Base-by-base conservation (phyloP, 768 basidiomycete species). In the Coprinopsis cinerea region DNA sequence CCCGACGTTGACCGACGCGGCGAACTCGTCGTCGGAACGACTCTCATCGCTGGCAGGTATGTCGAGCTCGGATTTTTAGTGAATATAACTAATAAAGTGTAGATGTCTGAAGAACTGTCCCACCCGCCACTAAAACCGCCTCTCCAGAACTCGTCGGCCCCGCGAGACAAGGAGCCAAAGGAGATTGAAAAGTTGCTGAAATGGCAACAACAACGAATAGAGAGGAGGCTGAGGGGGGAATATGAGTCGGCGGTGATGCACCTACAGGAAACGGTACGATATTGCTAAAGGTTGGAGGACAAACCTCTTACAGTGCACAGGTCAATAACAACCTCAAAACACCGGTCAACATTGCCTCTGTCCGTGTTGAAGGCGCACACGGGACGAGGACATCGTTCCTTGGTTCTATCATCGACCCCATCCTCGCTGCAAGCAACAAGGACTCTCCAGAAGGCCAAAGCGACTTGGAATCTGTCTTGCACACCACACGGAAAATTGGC, bases 311-410 rank as follows among this genome's bases (percentile, higher is more conserved):
- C 18, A 28, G 32, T 44, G 20, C 25, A 5, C 49, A 92, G 90
- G 76, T 92, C 23, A 76, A 81, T 53, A 70, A 67, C 17, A 92
- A 86, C 58, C 67, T 88, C 42, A 70, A 82, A 14, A 74, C 83
- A 0, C 83, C 83, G 0, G 65, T 89, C 43, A 73, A 76, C 32
- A 74, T 99, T 43, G 78, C 83, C 13, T 74, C 88, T 1, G 83
- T 99, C 15, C 86, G 86, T 52, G 77, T 98, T 13, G 80, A 88
- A 56, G 92, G 92, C 48, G 83, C 90, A 1, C 64, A 67, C 2
- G 66, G 75, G 24, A 96, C 94, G 0, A 79, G 93, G 14, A 68
- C 78, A 25, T 79, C 87, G 0, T 97, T 97, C 70, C 78, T 99
- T 27, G 75, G 70, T n/a, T 85, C 77, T 46, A 70, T 97, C 55